Base-by-base conservation (phyloP, 1,284 basidiomycete genomes). In the Rhodotorula sp. region DNA sequence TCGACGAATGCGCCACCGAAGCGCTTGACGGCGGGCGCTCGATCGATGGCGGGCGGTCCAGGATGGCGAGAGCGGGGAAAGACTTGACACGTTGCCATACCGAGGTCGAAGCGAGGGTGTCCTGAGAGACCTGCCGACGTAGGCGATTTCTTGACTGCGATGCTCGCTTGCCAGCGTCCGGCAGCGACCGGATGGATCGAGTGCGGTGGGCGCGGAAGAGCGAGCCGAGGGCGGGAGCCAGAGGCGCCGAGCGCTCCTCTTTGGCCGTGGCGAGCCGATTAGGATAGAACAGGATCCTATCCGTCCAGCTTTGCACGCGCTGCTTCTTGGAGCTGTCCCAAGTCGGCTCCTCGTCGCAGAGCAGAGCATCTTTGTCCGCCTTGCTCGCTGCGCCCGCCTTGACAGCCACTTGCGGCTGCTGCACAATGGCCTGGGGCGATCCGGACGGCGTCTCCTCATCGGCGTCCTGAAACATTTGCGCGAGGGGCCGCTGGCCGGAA, bases 271-370 rank as follows among this genome's bases (percentile, higher is more conserved):
- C 53, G 26, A 29, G 12, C 53, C 26, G 53, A 29, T 54, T 54
- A 2, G 17, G 62, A n/a, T 14, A 45, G 24, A 18, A 33, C 6
- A 56, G 30, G 17, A 15, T 18, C 42, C 42, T 12, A 33, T 53
- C 62, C 44, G 76, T 77, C 66, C 72, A 78, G 62, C 60, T 66
- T 61, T 78, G 77, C 26, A 78, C 77, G 7, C 77, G 68, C 66
- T 78, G 77, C 69, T 78, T 78, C 33, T 68, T 65, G 24, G 68
- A 71, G 26, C 74, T 67, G 45, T 78, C 77, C 55, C 72, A 77
- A 3, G 68, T 66, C 49, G 70, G 51, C 70, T 73, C 65, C 33
- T 53, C 54, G 17, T 54, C 30, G 48, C 24, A 18, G 48, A 49
- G 7, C 48, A 22, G 5, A 12, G 15, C 18, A 12, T 45, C 60